Evolutionary conservation across 2,329 filamentous ascomycete genomes (phyloP).

Genomic region (Colletotrichum sublineola): DNA sequence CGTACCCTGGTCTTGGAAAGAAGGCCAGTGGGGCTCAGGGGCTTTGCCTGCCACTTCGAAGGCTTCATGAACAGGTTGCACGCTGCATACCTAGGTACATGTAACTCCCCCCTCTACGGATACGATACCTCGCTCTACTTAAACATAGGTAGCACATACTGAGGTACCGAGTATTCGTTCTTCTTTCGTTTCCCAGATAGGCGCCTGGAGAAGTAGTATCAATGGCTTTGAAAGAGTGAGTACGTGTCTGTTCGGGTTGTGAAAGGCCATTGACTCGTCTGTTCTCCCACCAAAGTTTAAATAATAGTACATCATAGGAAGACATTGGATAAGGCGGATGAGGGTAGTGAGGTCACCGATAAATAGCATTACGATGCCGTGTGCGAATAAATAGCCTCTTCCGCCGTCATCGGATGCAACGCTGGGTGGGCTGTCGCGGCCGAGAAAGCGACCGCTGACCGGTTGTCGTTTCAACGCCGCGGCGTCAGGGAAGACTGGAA

Average conservation of each 20-base stretch:
- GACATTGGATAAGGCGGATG: slow-evolving; percentile 9
- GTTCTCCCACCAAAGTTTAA: not conserved
- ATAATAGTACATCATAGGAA: not conserved
- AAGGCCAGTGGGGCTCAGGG: slow-evolving; percentile 28
- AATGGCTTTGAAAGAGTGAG: not conserved
- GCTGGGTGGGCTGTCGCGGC: not conserved
- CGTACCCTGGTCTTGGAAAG: slow-evolving; percentile 38
- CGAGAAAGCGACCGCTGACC: not conserved
- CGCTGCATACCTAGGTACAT: not conserved
- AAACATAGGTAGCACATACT: no score
- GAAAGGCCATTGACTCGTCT: not conserved
- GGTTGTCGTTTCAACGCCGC: slow-evolving; percentile 12
- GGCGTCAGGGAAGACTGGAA: not conserved
- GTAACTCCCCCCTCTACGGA: no score
- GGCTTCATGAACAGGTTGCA: slow-evolving; percentile 2
- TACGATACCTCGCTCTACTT: no score
- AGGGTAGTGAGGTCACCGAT: slow-evolving; percentile 16
- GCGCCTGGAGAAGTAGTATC: not conserved
- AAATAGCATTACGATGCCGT: not conserved
- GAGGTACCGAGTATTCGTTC: not conserved
- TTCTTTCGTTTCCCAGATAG: not conserved
- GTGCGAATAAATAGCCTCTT: not conserved
- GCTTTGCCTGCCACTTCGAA: slow-evolving; percentile 26
- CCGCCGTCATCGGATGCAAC: not conserved
- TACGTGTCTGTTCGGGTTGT: not conserved